Evolutionary conservation across 495 filamentous ascomycete genomes (phyloP).

Genomic region (Tuber umbilicatum): DNA sequence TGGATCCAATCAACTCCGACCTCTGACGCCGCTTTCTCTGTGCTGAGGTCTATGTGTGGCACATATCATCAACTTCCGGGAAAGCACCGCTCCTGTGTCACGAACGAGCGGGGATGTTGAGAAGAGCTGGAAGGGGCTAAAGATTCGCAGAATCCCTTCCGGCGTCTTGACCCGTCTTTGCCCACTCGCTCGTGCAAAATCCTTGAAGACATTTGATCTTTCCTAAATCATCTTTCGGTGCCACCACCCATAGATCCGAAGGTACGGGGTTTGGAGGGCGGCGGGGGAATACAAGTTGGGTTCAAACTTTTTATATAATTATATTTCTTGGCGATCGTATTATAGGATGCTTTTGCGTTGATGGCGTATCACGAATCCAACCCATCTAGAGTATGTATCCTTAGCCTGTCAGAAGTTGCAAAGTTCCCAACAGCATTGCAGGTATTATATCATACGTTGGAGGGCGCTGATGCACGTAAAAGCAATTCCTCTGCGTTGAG

Average conservation of each 20-base stretch:
- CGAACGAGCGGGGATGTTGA: not conserved
- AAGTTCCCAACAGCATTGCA: not conserved
- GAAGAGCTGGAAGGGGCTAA: not conserved
- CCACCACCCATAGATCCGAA: not conserved
- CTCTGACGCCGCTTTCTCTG: constrained; percentile 13
- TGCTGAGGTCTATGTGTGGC: constrained; percentile 29
- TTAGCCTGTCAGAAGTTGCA: not conserved
- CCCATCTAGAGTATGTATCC: not conserved
- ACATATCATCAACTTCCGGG: constrained; percentile 19
- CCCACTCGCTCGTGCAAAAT: constrained; percentile 24
- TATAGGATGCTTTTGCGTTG: not conserved
- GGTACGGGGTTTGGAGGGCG: not conserved
- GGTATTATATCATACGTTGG: not conserved
- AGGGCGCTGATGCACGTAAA: not conserved
- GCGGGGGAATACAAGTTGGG: no score
- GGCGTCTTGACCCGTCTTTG: constrained; percentile 5
- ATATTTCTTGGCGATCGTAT: not conserved
- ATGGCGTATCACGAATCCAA: not conserved
- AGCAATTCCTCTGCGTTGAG: not conserved
- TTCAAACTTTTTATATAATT: not conserved
- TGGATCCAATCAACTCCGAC: constrained; percentile 7
- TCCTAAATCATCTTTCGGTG: not conserved
- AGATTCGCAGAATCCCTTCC: not conserved
- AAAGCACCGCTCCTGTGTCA: not conserved
- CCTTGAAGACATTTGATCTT: not conserved